Evolutionary conservation across 2,329 filamentous ascomycete genomes (phyloP).

Genomic region (Basipetospora sp.): DNA sequence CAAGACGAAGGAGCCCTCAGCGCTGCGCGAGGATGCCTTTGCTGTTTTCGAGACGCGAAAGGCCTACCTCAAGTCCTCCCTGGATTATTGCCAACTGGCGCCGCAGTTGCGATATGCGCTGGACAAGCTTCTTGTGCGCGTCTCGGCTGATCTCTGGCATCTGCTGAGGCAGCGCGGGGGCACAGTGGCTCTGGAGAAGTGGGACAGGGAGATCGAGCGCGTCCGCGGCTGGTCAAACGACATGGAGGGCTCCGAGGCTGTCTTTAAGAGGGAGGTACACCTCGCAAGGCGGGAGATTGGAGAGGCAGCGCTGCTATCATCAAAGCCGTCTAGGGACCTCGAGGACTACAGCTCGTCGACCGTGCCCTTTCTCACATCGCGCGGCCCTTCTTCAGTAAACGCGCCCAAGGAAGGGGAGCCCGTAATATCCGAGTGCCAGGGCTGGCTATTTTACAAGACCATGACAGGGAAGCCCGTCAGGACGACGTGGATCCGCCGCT

Average conservation of each 20-base stretch:
- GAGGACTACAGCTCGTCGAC: constrained; percentile 87
- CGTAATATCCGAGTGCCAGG: constrained; percentile 66
- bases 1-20: constrained; percentile 86
- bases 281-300: constrained; percentile 69
- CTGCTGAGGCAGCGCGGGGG: constrained; percentile 65
- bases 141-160: constrained; percentile 77
- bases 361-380: constrained; percentile 68
- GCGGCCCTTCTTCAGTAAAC: constrained; percentile 50
- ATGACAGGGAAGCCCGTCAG: constrained; percentile 76
- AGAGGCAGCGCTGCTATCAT: constrained; percentile 53
- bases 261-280: constrained; percentile 70
- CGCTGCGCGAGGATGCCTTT: constrained; percentile 87
- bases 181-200: constrained; percentile 48
- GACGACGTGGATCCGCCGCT: constrained; percentile 77
- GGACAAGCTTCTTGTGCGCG: constrained; percentile 71
- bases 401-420: constrained; percentile 30
- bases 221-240: constrained; percentile 86
- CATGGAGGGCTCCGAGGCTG: constrained; percentile 76
- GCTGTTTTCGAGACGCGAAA: constrained; percentile 86
- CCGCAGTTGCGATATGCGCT: constrained; percentile 73
- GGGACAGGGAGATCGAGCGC: constrained; percentile 71
- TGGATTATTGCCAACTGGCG: constrained; percentile 83
- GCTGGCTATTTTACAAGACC: constrained; percentile 77
- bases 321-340: constrained; percentile 75
- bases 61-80: constrained; percentile 74